Percentiles rank a stretch among this genome's conserved stretches.
phyloP scores from a whole-genome alignment of 306 rosid species.

The Malus orientalis region DNA sequence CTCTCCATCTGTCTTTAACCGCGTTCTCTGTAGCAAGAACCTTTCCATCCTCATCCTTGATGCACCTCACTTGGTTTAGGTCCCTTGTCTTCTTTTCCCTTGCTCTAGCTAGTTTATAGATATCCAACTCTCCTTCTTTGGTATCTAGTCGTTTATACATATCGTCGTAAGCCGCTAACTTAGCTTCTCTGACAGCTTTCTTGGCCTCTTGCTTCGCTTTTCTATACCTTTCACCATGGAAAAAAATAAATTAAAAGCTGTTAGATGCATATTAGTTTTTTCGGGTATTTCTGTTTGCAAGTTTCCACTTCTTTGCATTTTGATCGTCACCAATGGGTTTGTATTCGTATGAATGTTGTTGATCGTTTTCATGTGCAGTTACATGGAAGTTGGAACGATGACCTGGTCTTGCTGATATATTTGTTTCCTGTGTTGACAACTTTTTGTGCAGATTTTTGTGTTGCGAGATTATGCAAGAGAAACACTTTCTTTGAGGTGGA shows the following conservation, averaged over 20 bases:
- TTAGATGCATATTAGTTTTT: neutral
- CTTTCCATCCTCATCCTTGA: too few species aligned
- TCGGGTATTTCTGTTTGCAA: neutral
- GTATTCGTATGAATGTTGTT: neutral
- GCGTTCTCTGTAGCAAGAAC: too few species aligned
- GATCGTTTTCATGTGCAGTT: neutral
- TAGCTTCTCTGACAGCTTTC: too few species aligned
- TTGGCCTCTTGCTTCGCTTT: too few species aligned
- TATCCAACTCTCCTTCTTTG: too few species aligned
- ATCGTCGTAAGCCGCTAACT: too few species aligned
- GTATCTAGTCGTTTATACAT: too few species aligned
- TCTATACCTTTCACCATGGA: too few species aligned
- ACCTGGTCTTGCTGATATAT: constrained; percentile 9
- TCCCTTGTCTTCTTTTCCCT: too few species aligned
- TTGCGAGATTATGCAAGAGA: constrained; percentile 88
- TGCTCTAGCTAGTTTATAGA: too few species aligned
- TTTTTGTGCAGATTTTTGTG: constrained; percentile 65
- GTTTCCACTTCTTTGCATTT: neutral
- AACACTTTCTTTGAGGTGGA: constrained; percentile 88
- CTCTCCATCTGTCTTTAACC: too few species aligned
- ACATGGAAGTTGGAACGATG: neutral
- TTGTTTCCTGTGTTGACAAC: constrained; percentile 16
- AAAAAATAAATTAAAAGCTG: neutral
- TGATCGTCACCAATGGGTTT: neutral
- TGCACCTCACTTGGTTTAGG: too few species aligned